Evolutionary conservation across 805 yeast species (phyloP), one percentile per base, ranked within the genome.

Genomic region (Spathaspora arborariae): DNA sequence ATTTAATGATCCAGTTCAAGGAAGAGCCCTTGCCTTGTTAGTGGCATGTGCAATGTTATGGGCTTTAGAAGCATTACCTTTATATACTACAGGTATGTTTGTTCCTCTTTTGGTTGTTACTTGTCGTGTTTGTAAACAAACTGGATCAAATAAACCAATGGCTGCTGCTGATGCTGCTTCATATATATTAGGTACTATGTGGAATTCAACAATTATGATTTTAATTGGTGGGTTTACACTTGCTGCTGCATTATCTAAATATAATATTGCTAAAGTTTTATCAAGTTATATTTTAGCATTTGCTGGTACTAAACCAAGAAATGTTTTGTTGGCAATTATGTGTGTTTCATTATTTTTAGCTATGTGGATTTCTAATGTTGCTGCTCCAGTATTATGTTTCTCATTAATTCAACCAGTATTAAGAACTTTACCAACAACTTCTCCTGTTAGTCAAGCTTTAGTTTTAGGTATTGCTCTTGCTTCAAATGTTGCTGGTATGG

Each of bases 361-460:
- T 4, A 90, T 92, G 88, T 91, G 96, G 95, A 94, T 92, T 35
- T 85, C 96, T 20, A 92, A 92, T 63, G 98, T 92, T 38, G 99
- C 99, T 1, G 94, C 98, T 0, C 99, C 99, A 0, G 97, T 92
- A 2, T 75, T 92, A 46, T 87, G 96, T 67, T 88, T 79, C 58
- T 89, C 97, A 5, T 86, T 92, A 51, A 84, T 92, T 48, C 97
- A 91, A 64, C 97, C 98, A 0, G 71, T 92, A 19, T 70, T 92
- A 53, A 77, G 96, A 58, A 88, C 95, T 0, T 68, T 91, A 38
- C 95, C 96, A 18, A 81, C 85, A 42, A 81, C 81, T 10, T 84
- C 91, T 19, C 76, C 81, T 3, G 88, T 89, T 57, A 87, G 88
- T 6, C 85, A 88, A 60, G 89, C 96, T 1, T 73, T 92, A 56